phyloP scores from a whole-genome alignment of 768 basidiomycete genomes.

The Guyanaporus albipodus region DNA sequence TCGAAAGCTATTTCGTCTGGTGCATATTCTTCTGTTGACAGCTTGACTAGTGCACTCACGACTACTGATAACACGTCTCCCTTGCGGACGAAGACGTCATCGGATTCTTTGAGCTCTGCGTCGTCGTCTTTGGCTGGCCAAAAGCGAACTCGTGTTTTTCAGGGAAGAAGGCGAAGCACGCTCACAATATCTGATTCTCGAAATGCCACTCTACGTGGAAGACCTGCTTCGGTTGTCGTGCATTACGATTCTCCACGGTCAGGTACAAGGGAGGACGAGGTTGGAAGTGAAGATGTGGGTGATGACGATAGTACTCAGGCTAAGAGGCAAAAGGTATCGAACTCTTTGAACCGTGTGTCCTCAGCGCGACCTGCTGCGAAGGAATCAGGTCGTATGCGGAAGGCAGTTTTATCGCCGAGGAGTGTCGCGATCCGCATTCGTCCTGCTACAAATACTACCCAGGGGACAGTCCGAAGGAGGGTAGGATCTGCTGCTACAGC shows the following conservation, averaged over 20 bases:
- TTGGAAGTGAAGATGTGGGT: slow-evolving; percentile 10
- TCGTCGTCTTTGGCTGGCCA: slow-evolving; percentile 38
- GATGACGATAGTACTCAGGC: slow-evolving; percentile 6
- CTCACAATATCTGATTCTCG: slow-evolving; percentile 9
- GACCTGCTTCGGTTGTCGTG: slow-evolving; percentile 1
- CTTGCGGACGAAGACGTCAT: slow-evolving; percentile 37
- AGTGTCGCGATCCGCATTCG: slow-evolving; percentile 9
- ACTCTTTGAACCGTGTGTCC: slow-evolving; percentile 23
- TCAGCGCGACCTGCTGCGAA: slow-evolving; percentile 24
- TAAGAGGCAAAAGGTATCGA: slow-evolving; percentile 28
- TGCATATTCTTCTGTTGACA: slow-evolving; percentile 25
- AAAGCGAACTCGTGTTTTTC: slow-evolving; percentile 34
- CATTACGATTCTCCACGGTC: slow-evolving; percentile 16
- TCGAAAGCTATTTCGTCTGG: slow-evolving; percentile 18
- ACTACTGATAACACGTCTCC: slow-evolving; percentile 38
- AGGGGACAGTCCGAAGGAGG: slow-evolving; percentile 8
- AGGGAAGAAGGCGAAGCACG: slow-evolving; percentile 1
- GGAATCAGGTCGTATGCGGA: slow-evolving; percentile 13
- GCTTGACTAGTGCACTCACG: slow-evolving; percentile 33
- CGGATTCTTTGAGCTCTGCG: slow-evolving; percentile 40
- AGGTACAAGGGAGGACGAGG: slow-evolving; percentile 22
- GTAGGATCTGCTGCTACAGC: slow-evolving; percentile 7
- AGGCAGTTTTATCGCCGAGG: slow-evolving; percentile 10
- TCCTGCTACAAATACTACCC: slow-evolving; percentile 7
- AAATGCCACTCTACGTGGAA: slow-evolving; percentile 29